Evolutionary conservation across 176 grass and related monocot genomes (phyloP).

Genomic region (Bolboschoenus planiculmis): DNA sequence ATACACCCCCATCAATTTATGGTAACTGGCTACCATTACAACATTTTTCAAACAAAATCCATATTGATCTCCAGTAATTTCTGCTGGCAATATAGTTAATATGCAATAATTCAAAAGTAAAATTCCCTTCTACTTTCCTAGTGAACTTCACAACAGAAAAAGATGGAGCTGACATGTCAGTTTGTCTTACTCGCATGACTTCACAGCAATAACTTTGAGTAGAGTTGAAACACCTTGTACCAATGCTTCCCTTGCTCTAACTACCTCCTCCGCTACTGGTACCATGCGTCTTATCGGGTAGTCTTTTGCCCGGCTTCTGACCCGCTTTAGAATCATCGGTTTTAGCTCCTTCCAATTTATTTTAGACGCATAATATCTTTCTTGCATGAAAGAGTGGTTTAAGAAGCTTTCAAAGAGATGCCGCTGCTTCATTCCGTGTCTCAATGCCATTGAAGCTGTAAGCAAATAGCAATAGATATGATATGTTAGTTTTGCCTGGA

Average conservation of each 20-base stretch:
- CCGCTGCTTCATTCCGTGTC: conserved; percentile 13
- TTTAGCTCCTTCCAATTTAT: conserved; percentile 75
- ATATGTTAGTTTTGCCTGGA: too few species aligned
- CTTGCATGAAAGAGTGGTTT: conserved; percentile 19
- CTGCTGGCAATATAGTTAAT: background rate
- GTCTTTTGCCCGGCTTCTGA: conserved; percentile 45
- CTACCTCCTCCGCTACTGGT: conserved; percentile 64
- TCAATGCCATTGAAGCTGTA: conserved; percentile 38
- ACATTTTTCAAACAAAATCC: background rate
- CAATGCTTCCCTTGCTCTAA: conserved; percentile 51
- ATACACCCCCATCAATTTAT: background rate
- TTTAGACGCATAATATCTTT: conserved; percentile 51
- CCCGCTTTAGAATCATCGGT: conserved; percentile 89
- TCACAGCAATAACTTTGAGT: conserved; percentile 49
- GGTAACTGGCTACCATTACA: background rate
- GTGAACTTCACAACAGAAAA: conserved; percentile 7
- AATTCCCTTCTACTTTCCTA: background rate
- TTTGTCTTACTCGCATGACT: conserved; percentile 73
- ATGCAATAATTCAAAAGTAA: background rate
- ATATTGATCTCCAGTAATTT: background rate
- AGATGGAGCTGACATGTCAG: background rate
- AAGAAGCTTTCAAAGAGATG: conserved; percentile 29
- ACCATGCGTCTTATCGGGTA: conserved; percentile 74
- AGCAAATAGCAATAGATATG: background rate
- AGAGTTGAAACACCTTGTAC: conserved; percentile 44